phyloP scores from a whole-genome alignment of 2,329 filamentous ascomycete genomes.

The Trichoderma harzianum region DNA sequence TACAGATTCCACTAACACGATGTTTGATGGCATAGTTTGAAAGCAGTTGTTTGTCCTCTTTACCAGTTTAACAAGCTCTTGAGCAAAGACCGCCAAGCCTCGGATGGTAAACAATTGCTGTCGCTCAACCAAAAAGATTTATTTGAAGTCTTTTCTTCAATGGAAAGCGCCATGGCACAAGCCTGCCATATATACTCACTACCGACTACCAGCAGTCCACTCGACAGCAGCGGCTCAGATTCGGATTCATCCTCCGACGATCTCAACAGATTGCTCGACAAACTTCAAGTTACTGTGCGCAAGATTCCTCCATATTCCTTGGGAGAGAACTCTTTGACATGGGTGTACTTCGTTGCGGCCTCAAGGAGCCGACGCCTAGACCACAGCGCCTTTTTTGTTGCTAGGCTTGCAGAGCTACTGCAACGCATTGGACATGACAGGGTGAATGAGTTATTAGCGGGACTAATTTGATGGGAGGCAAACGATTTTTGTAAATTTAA shows the following conservation, averaged over 20 bases:
- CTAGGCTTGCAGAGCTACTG: neutral
- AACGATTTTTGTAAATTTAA: neutral
- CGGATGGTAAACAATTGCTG: neutral
- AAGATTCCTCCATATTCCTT: neutral
- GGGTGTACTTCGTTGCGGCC: slow-evolving; percentile 2
- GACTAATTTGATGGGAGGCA: neutral
- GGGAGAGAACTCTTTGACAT: slow-evolving; percentile 3
- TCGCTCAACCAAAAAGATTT: slow-evolving; percentile 3
- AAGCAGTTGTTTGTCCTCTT: slow-evolving; percentile 4
- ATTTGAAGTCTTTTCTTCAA: neutral
- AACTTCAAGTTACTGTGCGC: neutral
- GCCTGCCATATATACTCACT: neutral
- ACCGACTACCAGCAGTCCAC: neutral
- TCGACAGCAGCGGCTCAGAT: neutral
- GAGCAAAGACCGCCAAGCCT: neutral
- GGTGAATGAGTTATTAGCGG: slow-evolving; percentile 1
- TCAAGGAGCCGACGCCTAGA: neutral
- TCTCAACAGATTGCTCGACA: neutral
- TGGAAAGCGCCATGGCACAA: neutral
- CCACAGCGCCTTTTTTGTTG: neutral
- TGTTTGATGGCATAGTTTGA: neutral
- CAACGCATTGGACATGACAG: neutral
- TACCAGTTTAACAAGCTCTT: neutral
- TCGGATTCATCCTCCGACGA: neutral
- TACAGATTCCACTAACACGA: neutral